Conservation (phyloP, 1,284 basidiomycete species). For the Ganoderma sinense region DNA sequence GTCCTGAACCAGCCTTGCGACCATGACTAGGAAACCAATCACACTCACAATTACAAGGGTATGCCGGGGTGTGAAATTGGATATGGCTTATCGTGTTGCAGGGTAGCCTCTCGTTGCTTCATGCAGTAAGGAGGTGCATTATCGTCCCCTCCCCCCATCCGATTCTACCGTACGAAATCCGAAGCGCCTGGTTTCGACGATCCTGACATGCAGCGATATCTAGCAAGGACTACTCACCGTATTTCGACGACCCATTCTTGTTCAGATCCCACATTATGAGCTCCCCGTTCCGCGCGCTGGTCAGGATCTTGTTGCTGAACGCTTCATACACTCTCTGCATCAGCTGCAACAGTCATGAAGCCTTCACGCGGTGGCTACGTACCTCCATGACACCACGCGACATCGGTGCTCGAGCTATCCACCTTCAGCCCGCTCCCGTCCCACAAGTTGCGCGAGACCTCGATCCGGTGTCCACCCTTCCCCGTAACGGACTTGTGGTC, state of each 20-base stretch:
- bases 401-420: conserved; percentile 79
- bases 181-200: background rate
- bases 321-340: conserved; percentile 47
- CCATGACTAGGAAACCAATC: no score
- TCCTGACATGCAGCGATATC: background rate
- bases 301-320: conserved; percentile 82
- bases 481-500: conserved; percentile 64
- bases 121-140: no score
- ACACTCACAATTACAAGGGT: no score
- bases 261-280: conserved; percentile 87
- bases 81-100: no score
- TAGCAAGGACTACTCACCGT: conserved; percentile 54
- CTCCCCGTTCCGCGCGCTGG: conserved; percentile 85
- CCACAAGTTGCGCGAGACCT: conserved; percentile 77
- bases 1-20: no score
- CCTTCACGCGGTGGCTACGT: conserved; percentile 40
- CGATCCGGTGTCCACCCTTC: conserved; percentile 67
- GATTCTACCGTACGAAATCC: no score
- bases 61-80: no score
- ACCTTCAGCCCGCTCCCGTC: conserved; percentile 76
- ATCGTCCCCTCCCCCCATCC: no score
- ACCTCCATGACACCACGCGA: conserved; percentile 85
- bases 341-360: background rate
- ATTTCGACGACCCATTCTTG: conserved; percentile 71
- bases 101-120: no score